Percentiles rank a stretch among this genome's conserved stretches.
phyloP scores from a whole-genome alignment of 495 filamentous ascomycete species.

The Lasiosphaeria miniovina region DNA sequence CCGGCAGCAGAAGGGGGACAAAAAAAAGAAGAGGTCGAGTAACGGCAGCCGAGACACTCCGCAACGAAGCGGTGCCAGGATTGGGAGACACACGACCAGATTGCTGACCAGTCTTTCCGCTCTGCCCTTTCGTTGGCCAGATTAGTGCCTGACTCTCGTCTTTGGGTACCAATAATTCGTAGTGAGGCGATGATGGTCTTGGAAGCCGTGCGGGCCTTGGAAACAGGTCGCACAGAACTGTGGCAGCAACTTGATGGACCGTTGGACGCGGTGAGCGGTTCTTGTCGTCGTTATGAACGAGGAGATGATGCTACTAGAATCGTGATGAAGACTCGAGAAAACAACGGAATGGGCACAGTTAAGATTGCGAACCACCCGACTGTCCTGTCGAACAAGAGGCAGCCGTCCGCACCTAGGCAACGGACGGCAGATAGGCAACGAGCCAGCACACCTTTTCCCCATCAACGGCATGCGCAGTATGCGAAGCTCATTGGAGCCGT shows the following conservation, averaged over 20 bases:
- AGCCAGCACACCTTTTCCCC: conserved; percentile 26
- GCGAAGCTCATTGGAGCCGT: conserved; percentile 27
- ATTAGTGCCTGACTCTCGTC: conserved; percentile 33
- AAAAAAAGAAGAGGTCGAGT: conserved; percentile 13
- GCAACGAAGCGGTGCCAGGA: conserved; percentile 16
- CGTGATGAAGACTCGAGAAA: conserved; percentile 15
- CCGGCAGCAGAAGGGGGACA: not conserved
- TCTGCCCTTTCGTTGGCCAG: conserved; percentile 12
- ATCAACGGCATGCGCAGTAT: conserved; percentile 13
- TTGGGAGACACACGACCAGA: conserved; percentile 13
- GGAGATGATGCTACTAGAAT: conserved; percentile 6
- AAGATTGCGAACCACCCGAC: conserved; percentile 8
- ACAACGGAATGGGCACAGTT: conserved; percentile 7
- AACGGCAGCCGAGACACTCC: conserved; percentile 13
- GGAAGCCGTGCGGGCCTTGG: not conserved
- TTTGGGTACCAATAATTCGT: conserved; percentile 33
- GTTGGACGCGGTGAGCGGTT: not conserved
- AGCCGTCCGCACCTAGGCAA: conserved; percentile 21
- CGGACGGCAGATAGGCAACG: conserved; percentile 23
- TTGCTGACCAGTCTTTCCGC: conserved; percentile 16
- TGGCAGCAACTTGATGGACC: not conserved
- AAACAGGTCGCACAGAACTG: not conserved
- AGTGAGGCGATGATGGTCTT: conserved; percentile 2
- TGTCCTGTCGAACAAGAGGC: conserved; percentile 16
- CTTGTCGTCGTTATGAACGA: not conserved